Conservation (phyloP, 108 stramenopile genomes). For the Stephanodiscus triporus region DNA sequence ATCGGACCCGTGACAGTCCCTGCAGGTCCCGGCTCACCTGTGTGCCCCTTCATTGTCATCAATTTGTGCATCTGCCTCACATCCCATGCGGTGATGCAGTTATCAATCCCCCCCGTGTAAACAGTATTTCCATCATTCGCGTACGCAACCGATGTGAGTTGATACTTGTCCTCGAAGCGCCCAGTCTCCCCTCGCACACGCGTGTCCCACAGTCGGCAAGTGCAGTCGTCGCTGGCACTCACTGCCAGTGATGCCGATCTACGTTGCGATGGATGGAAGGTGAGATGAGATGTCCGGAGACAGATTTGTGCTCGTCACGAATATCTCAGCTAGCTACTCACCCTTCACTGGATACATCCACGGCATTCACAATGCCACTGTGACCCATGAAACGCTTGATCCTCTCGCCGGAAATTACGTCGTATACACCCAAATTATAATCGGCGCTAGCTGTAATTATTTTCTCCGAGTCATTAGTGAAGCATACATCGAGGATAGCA, state of each 20-base stretch:
- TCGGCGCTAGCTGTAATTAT: slow-evolving; percentile 84
- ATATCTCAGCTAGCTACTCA: slow-evolving; percentile 11
- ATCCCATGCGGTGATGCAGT: slow-evolving; percentile 85
- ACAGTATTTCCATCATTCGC: slow-evolving; percentile 64
- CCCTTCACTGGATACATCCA: slow-evolving; percentile 40
- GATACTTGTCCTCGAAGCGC: slow-evolving; percentile 60
- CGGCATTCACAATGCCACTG: slow-evolving; percentile 68
- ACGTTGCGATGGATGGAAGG: neutral
- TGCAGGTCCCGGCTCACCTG: slow-evolving; percentile 20
- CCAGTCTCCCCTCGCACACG: slow-evolving; percentile 58
- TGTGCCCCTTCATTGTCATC: slow-evolving; percentile 78
- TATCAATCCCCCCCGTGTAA: slow-evolving; percentile 87
- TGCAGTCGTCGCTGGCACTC: slow-evolving; percentile 81
- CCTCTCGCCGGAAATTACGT: slow-evolving; percentile 61
- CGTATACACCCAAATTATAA: slow-evolving; percentile 77
- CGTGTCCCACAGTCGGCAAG: slow-evolving; percentile 77
- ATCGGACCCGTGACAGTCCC: neutral
- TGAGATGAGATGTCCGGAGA: neutral
- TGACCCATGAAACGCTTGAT: slow-evolving; percentile 66
- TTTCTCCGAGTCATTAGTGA: slow-evolving; percentile 54
- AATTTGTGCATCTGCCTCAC: slow-evolving; percentile 56
- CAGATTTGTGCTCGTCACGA: neutral
- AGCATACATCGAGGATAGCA: slow-evolving; percentile 82
- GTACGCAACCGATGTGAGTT: slow-evolving; percentile 81
- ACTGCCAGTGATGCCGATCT: slow-evolving; percentile 53